Evolutionary conservation across 768 basidiomycete genomes (phyloP).

Genomic region (Lyophyllum shimeji): DNA sequence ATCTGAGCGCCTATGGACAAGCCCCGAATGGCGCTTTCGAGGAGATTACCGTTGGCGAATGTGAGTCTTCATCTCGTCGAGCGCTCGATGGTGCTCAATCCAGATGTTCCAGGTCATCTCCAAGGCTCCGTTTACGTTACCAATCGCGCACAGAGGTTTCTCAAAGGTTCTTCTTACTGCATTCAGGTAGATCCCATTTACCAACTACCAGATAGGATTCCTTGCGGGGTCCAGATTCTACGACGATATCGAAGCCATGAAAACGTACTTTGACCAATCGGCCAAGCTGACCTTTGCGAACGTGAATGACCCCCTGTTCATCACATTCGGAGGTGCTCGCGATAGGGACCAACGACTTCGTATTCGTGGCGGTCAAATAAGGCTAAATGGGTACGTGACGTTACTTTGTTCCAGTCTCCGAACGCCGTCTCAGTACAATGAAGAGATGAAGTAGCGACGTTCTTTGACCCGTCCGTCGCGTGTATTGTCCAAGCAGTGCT

Average conservation of each 20-base stretch:
- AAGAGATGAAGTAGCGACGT: conserved; percentile 17
- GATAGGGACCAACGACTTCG: conserved; percentile 34
- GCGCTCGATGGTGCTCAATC: background rate
- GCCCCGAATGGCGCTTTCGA: conserved; percentile 13
- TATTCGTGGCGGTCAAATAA: conserved; percentile 41
- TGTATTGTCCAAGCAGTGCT: conserved; percentile 16
- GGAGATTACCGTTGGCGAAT: conserved; percentile 39
- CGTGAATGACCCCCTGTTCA: conserved; percentile 36
- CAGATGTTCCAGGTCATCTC: conserved; percentile 28
- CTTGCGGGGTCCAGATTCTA: conserved; percentile 33
- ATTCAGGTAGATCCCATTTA: background rate
- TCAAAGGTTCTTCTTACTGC: conserved; percentile 25
- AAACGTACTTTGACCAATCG: conserved; percentile 36
- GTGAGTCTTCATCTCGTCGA: conserved; percentile 15
- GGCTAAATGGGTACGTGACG: conserved; percentile 26
- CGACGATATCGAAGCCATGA: conserved; percentile 36
- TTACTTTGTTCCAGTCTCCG: background rate
- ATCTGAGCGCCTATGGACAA: conserved; percentile 55
- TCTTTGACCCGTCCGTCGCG: conserved; percentile 21
- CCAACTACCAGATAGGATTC: conserved; percentile 23
- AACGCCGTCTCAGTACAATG: background rate
- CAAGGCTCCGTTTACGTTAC: conserved; percentile 43
- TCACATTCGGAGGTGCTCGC: conserved; percentile 38
- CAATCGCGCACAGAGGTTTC: conserved; percentile 28
- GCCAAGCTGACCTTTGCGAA: conserved; percentile 39